A percentile compares a stretch with the other conserved stretches of the same genome.
Evolutionary conservation across 257 asterid genomes (phyloP).

Genomic region (Misopates orontium): DNA sequence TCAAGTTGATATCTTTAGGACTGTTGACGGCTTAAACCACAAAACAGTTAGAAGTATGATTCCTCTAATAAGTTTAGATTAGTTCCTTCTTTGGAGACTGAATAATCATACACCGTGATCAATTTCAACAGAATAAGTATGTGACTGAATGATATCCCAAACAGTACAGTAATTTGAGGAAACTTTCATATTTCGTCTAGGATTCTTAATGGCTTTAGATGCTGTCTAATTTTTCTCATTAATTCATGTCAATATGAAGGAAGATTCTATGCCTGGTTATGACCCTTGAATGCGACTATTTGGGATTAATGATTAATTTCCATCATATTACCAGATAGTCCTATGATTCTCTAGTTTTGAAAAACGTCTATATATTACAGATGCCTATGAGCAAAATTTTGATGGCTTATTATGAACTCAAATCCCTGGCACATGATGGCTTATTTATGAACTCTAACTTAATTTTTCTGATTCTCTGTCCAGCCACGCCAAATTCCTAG

Average conservation of each 20-base stretch:
- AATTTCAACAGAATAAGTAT: not conserved
- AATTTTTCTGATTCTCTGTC: not conserved
- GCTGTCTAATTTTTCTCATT: not conserved
- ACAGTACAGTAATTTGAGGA: not conserved
- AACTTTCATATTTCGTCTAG: not conserved
- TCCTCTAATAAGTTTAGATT: not conserved
- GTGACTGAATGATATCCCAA: not conserved
- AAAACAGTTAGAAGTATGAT: not conserved
- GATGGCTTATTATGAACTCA: too few species aligned
- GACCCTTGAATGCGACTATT: not conserved
- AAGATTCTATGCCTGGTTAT: conserved; percentile 14
- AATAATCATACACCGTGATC: not conserved
- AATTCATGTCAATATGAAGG: not conserved
- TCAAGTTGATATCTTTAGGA: conserved; percentile 3
- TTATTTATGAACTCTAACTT: not conserved
- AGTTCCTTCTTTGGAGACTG: conserved; percentile 7
- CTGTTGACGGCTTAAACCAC: not conserved
- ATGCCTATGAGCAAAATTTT: not conserved
- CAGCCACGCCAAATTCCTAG: not conserved
- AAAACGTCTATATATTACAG: not conserved
- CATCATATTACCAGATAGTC: not conserved
- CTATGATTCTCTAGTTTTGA: not conserved
- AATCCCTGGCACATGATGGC: not conserved
- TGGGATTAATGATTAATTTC: conserved; percentile 4
- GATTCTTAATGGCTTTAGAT: conserved; percentile 11